Evolutionary conservation across 495 filamentous ascomycete genomes (phyloP).

Genomic region (Aspergillus bridgeri): DNA sequence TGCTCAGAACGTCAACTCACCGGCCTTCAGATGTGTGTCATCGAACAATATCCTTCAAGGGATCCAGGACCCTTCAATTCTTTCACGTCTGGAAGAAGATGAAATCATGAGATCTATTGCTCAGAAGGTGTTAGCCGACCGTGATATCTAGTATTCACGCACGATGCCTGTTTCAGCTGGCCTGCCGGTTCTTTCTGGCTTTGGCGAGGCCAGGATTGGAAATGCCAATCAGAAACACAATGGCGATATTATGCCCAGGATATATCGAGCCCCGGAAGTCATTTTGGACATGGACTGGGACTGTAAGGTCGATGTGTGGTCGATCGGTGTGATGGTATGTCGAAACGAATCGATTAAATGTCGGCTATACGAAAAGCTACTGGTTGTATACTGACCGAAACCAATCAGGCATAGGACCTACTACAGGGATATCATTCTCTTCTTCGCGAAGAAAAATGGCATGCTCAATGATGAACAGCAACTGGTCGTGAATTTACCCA

Average conservation of each 20-base stretch:
- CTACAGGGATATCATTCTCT: too few species aligned
- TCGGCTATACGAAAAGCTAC: too few species aligned
- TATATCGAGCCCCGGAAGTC: constrained; percentile 39
- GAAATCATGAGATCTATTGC: constrained; percentile 21
- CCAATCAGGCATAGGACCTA: too few species aligned
- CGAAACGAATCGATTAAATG: too few species aligned
- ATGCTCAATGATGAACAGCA: too few species aligned
- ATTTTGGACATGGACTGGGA: constrained; percentile 35
- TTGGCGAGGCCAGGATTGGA: constrained; percentile 25
- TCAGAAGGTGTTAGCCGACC: constrained; percentile 22
- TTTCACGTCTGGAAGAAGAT: constrained; percentile 24
- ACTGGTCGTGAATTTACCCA: too few species aligned
- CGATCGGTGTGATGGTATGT: constrained; percentile 34
- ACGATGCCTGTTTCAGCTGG: constrained; percentile 14
- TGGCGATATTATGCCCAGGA: constrained; percentile 30
- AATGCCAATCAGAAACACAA: constrained; percentile 5
- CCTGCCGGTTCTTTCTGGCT: constrained; percentile 21
- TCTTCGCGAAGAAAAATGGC: too few species aligned
- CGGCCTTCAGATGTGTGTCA: constrained; percentile 18
- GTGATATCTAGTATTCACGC: constrained; percentile 24
- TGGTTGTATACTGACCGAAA: too few species aligned
- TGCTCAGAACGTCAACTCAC: constrained; percentile 8
- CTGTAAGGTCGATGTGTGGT: constrained; percentile 39
- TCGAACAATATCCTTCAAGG: constrained; percentile 25
- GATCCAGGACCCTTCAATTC: constrained; percentile 19